phyloP scores from a whole-genome alignment of 805 yeast species.

The Blastobotrys muscicola region DNA sequence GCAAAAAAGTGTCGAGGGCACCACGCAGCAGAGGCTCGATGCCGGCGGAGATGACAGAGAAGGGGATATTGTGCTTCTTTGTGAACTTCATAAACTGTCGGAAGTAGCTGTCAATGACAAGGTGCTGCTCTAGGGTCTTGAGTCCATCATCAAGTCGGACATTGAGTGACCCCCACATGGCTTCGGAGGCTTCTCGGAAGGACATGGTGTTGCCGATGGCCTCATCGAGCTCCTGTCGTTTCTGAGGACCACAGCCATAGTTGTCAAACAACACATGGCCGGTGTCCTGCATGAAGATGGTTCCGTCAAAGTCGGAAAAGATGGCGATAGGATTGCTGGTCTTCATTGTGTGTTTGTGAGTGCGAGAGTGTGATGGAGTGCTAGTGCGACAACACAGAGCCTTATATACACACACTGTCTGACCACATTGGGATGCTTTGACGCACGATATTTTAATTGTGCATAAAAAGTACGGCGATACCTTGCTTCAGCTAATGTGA shows the following conservation, averaged over 20 bases:
- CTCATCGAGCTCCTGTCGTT: slow-evolving; percentile 29
- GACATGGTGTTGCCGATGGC: slow-evolving; percentile 29
- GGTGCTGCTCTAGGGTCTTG: slow-evolving; percentile 26
- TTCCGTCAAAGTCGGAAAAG: slow-evolving; percentile 35
- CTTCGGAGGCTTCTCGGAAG: slow-evolving; percentile 35
- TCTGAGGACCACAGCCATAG: slow-evolving; percentile 33
- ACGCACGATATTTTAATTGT: no score
- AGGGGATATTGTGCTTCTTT: slow-evolving; percentile 30
- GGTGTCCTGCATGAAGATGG: slow-evolving; percentile 37
- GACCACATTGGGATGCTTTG: no score
- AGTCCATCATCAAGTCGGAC: slow-evolving; percentile 32
- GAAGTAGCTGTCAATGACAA: slow-evolving; percentile 34
- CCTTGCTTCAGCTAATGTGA: no score
- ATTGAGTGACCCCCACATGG: slow-evolving; percentile 35
- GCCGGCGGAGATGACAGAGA: slow-evolving; percentile 37
- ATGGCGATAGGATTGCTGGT: slow-evolving; percentile 2
- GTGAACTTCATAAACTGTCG: slow-evolving; percentile 30
- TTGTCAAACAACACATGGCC: slow-evolving; percentile 37
- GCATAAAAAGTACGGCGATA: no score
- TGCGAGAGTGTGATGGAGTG: no score
- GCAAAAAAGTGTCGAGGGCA: slow-evolving; percentile 32
- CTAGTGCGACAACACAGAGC: no score
- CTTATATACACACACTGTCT: no score
- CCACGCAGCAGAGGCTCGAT: slow-evolving; percentile 33
- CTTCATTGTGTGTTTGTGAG: no score